Conservation (phyloP, 257 asterid species). For the Solanum raphanifolium region DNA sequence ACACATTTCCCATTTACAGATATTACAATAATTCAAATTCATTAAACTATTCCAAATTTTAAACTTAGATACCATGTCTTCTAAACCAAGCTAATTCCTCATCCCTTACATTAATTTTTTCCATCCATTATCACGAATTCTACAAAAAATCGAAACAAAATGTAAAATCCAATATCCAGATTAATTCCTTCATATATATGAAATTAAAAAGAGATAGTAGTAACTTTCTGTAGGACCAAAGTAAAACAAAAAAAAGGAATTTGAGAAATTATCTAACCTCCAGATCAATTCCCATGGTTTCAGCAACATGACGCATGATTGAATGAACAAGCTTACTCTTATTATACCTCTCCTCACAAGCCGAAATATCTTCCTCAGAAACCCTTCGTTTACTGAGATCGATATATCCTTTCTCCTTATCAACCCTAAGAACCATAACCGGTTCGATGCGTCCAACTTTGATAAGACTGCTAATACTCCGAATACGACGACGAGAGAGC, state of each 20-base stretch:
- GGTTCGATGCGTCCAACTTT: constrained; percentile 93
- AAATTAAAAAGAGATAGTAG: background rate
- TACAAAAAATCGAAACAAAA: background rate
- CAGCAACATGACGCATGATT: constrained; percentile 96
- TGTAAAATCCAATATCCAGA: background rate
- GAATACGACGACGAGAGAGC: constrained; percentile 94
- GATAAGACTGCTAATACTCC: constrained; percentile 86
- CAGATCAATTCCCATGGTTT: constrained; percentile 68
- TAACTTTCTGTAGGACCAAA: background rate
- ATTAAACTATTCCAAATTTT: background rate
- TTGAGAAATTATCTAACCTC: constrained; percentile 37
- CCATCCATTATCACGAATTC: background rate
- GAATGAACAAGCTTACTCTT: constrained; percentile 98
- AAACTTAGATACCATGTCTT: background rate
- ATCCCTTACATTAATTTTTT: background rate
- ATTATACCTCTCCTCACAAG: constrained; percentile 84
- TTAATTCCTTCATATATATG: background rate
- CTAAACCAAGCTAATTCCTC: background rate
- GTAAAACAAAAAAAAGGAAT: background rate
- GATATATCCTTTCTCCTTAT: constrained; percentile 88
- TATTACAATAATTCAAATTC: background rate
- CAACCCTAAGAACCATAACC: constrained; percentile 94
- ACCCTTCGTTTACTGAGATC: constrained; percentile 97
- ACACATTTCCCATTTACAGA: background rate
- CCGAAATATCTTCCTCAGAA: constrained; percentile 87